Evolutionary conservation across 2,329 filamentous ascomycete genomes (phyloP).

Genomic region (Neopestalotiopsis rosae): DNA sequence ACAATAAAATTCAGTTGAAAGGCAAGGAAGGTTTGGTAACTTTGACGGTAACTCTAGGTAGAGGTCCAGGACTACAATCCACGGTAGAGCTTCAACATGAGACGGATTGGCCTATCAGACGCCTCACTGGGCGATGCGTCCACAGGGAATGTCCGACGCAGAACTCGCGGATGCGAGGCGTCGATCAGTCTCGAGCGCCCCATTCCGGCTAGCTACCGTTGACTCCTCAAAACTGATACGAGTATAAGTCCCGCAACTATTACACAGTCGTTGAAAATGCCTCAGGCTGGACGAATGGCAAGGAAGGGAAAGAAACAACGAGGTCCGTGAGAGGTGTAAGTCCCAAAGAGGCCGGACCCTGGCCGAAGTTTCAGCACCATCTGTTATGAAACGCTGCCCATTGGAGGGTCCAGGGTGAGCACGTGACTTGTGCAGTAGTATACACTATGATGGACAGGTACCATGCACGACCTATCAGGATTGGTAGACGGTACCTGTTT

Average conservation of each 20-base stretch:
- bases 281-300: conserved; percentile 26
- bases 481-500: conserved; percentile 14
- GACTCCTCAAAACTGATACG: conserved; percentile 6
- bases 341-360: conserved; percentile 18
- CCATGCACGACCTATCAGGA: conserved; percentile 20
- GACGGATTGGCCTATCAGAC: conserved; percentile 30
- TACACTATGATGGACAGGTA: conserved; percentile 11
- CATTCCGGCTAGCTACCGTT: conserved; percentile 27
- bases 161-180: conserved; percentile 26
- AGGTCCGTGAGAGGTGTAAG: conserved; percentile 18
- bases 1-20: conserved; percentile 13
- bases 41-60: conserved; percentile 16
- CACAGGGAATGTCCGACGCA: conserved; percentile 26
- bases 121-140: conserved; percentile 1
- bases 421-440: conserved; percentile 25
- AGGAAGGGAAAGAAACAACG: conserved; percentile 16
- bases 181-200: conserved; percentile 34
- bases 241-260: conserved; percentile 16
- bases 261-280: conserved; percentile 27
- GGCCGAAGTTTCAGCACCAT: conserved; percentile 31
- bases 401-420: conserved; percentile 24
- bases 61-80: conserved; percentile 23
- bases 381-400: conserved; percentile 30
- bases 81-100: conserved; percentile 24
- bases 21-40: conserved; percentile 19